These are phyloP conservation scores for Nothophytophthora sp. DNA, from an alignment of 352 stramenopile genomes.

Conservation along the genomic window DNA sequence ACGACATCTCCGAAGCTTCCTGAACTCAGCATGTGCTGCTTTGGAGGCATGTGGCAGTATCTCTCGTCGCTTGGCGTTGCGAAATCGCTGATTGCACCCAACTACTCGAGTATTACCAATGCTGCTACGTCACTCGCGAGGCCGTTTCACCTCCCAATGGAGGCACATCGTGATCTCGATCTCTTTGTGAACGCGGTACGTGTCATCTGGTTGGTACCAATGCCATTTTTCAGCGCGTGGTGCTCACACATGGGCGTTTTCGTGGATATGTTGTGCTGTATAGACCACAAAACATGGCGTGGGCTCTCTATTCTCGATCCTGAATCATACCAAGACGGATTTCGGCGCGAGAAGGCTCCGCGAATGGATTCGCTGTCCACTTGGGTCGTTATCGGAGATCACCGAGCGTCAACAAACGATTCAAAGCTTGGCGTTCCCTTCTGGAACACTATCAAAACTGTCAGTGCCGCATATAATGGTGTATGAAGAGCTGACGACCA, in stretches of 20 bases:
- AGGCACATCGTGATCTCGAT: slow-evolving; percentile 36
- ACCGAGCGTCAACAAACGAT: slow-evolving; percentile 27
- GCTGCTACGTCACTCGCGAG: not conserved
- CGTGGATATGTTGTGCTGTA: not conserved
- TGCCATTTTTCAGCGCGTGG: too few species aligned
- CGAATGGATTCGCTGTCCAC: slow-evolving; percentile 31
- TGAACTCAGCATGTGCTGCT: slow-evolving; percentile 26
- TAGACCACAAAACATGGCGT: slow-evolving; percentile 25
- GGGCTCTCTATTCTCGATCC: slow-evolving; percentile 35
- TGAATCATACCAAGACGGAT: slow-evolving; percentile 38
- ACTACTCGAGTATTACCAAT: slow-evolving; percentile 20
- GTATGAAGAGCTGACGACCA: slow-evolving; percentile 33
- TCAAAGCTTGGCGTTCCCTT: slow-evolving; percentile 17
- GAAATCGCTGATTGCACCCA: slow-evolving; percentile 24
- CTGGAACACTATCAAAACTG: slow-evolving; percentile 3
- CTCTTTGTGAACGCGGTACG: slow-evolving; percentile 43
- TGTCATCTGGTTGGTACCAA: not conserved
- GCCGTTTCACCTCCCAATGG: slow-evolving; percentile 21
- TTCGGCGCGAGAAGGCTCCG: slow-evolving; percentile 28
- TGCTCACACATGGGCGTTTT: too few species aligned
- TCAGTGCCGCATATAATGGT: slow-evolving; percentile 24
- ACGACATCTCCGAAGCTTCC: slow-evolving; percentile 12
- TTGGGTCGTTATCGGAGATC: slow-evolving; percentile 16
- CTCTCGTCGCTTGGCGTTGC: slow-evolving; percentile 25
- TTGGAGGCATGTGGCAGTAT: slow-evolving; percentile 34